These are phyloP conservation scores for Cutaneotrichosporon sp. DNA, from an alignment of 1,284 basidiomycete species.

Conservation along the genomic window DNA sequence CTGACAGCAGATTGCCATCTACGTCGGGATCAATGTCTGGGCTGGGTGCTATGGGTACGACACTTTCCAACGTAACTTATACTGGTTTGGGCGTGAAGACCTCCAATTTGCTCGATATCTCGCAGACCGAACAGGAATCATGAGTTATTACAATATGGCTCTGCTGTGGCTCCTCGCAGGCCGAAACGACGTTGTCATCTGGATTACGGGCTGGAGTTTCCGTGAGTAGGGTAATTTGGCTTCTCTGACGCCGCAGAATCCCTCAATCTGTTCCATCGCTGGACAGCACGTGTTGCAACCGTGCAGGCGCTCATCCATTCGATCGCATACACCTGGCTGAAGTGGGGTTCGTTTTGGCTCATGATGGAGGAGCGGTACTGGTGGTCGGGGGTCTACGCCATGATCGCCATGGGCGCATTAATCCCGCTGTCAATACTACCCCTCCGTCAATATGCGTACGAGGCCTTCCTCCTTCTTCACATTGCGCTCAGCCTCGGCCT, in stretches of 20 bases:
- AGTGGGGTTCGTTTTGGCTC: slow-evolving; percentile 3
- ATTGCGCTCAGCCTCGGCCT: slow-evolving; percentile 26
- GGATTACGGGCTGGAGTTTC: slow-evolving; percentile 35
- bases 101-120: slow-evolving; percentile 23
- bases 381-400: slow-evolving; percentile 13
- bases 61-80: slow-evolving; percentile 49
- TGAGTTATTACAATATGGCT: slow-evolving; percentile 32
- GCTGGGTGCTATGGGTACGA: slow-evolving; percentile 53
- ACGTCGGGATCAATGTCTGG: slow-evolving; percentile 26
- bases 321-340: not conserved
- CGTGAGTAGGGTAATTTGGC: slow-evolving; percentile 3
- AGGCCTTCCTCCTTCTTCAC: slow-evolving; percentile 31
- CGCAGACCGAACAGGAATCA: slow-evolving; percentile 30
- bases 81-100: slow-evolving; percentile 7
- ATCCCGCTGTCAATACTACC: slow-evolving; percentile 23
- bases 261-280: slow-evolving; percentile 36
- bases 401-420: slow-evolving; percentile 19
- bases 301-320: slow-evolving; percentile 30
- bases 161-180: slow-evolving; percentile 29
- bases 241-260: not conserved
- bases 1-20: slow-evolving; percentile 24
- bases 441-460: slow-evolving; percentile 23
- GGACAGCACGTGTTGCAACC: slow-evolving; percentile 23
- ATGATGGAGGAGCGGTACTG: slow-evolving; percentile 2
- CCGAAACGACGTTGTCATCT: slow-evolving; percentile 34